Evolutionary conservation across 2,329 filamentous ascomycete genomes (phyloP), one percentile per base, ranked within the genome.

Genomic region (Penicillium sp.): DNA sequence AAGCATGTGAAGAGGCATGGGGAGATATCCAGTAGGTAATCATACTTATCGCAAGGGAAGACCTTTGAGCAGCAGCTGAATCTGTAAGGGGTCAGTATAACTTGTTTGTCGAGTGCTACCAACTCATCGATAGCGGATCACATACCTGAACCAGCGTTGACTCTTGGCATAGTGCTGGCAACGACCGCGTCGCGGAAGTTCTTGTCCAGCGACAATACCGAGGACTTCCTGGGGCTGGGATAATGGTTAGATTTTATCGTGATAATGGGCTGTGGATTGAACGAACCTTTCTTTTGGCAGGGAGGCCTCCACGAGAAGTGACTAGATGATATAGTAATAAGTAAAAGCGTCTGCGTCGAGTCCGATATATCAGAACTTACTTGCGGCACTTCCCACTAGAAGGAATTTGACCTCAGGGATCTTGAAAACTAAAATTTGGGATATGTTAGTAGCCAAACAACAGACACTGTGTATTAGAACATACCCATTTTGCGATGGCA

Each of bases 351-450:
- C 23, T 38, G 4, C n/a, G 2, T 11, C 2, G 3, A 23, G 15
- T 16, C 23, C 6, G 6, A 19, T 41, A 27, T 25, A 25, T 40
- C 3, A 13, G 16, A 23, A 69, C 75, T 70, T 65, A 78, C 78
- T 74, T n/a, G 78, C 73, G 29, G 81, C 82, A 19, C 81, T 79
- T 7, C 86, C 85, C 65, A 92, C 85, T 62, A 86, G 81, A 33
- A 93, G 81, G 74, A 95, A 92, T 70, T 89, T 90, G 61, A 92
- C 83, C 60, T 91, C 86, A 25, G 88, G 88, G 46, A 94, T 84
- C 70, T 86, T 87, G 75, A 94, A 90, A 16, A 84, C 80, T 81
- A 50, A 47, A 34, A 27, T 8, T 19, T 0, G 9, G 9, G 43
- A 56, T 25, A 36, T 29, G 16, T 55, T 39, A 55, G 31, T 13